phyloP scores from a whole-genome alignment of 805 yeast species.

The Wickerhamiella hasegawae region DNA sequence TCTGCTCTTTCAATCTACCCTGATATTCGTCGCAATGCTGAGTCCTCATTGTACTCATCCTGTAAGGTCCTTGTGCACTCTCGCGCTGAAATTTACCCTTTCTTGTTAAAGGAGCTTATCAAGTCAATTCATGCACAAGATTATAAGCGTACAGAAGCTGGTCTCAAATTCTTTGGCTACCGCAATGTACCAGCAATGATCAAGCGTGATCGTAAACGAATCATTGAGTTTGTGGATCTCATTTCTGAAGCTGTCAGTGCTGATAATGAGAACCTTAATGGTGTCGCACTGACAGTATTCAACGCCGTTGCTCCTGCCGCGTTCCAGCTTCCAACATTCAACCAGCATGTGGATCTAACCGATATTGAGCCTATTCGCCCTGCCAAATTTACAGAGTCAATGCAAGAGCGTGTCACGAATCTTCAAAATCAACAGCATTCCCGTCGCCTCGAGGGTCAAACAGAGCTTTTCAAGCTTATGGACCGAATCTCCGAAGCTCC shows the following conservation, averaged over 20 bases:
- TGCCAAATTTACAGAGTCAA: too few species aligned
- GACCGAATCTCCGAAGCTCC: background rate
- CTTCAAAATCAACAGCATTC: background rate
- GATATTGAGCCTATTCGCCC: too few species aligned
- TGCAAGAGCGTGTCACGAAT: too few species aligned
- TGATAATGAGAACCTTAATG: conserved; percentile 40
- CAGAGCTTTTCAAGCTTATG: background rate
- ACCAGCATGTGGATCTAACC: too few species aligned
- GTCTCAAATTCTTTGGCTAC: conserved; percentile 39
- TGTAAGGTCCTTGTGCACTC: conserved; percentile 58
- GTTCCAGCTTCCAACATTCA: background rate
- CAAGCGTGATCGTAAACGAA: conserved; percentile 39
- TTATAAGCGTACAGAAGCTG: conserved; percentile 44
- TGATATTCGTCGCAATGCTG: conserved; percentile 55
- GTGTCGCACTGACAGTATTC: conserved; percentile 37
- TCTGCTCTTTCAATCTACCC: conserved; percentile 56
- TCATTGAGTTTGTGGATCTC: too few species aligned
- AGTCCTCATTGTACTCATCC: conserved; percentile 45
- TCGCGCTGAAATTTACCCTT: conserved; percentile 36
- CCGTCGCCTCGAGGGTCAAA: too few species aligned
- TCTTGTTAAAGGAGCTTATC: conserved; percentile 33
- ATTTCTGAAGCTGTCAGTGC: conserved; percentile 41
- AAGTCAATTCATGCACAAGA: conserved; percentile 35
- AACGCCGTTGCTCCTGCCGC: conserved; percentile 4
- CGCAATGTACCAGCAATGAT: conserved; percentile 43